These are phyloP conservation scores for Diplosphaera chodatii DNA, from an alignment of 139 green algal genomes.

Conservation along the genomic window DNA sequence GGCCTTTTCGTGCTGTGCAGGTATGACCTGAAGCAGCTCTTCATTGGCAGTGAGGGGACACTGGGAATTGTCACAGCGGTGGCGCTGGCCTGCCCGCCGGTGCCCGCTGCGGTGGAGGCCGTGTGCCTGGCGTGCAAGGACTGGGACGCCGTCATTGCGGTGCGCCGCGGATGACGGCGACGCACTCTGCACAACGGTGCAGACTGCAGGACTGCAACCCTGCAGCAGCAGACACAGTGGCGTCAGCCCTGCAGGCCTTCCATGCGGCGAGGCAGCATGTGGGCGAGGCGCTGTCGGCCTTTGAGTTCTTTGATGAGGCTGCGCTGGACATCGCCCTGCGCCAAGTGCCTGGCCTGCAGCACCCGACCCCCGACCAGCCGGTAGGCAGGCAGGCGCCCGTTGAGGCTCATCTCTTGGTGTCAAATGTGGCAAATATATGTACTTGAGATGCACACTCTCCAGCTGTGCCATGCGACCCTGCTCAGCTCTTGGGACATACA, in stretches of 20 bases:
- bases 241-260: slow-evolving; percentile 61
- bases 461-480: no score
- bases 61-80: slow-evolving; percentile 83
- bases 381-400: no score
- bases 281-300: slow-evolving; percentile 70
- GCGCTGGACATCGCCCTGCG: slow-evolving; percentile 50
- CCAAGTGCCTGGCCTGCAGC: slow-evolving; percentile 42
- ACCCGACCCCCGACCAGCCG: slow-evolving; percentile 49
- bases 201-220: no score
- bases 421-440: no score
- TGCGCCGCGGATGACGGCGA: no score
- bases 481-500: no score
- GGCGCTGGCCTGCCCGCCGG: slow-evolving; percentile 66
- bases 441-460: no score
- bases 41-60: slow-evolving; percentile 94
- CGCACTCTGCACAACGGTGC: no score
- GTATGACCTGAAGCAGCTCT: slow-evolving; percentile 92
- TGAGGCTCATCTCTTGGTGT: no score
- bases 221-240: no score
- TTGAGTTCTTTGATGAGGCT: slow-evolving; percentile 89
- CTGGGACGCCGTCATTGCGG: neutral
- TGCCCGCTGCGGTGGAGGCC: slow-evolving; percentile 60
- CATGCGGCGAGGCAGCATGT: slow-evolving; percentile 48
- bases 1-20: no score
- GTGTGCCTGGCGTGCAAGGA: slow-evolving; percentile 57